Evolutionary conservation across 2,329 filamentous ascomycete species (phyloP).

Genomic region (Pseudofabraea citricarpa): DNA sequence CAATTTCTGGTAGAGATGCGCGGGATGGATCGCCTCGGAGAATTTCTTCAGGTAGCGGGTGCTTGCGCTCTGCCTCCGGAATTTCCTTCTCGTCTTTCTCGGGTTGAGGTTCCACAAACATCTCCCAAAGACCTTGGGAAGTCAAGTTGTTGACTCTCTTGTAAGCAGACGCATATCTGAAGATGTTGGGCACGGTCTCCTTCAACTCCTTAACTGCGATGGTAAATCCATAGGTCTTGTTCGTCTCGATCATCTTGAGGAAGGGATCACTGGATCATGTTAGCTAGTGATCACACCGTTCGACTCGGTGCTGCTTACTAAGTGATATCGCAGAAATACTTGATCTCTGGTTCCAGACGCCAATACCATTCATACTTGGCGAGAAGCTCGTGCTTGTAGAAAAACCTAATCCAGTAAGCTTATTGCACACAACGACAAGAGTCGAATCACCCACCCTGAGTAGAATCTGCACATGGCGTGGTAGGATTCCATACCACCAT

Average conservation of each 20-base stretch:
- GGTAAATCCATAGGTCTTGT: constrained; percentile 98
- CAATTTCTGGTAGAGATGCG: constrained; percentile 71
- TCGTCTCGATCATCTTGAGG: constrained; percentile 84
- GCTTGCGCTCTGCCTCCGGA: constrained; percentile 60
- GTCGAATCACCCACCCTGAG: constrained; percentile 64
- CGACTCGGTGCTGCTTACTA: constrained; percentile 57
- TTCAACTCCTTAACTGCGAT: constrained; percentile 97
- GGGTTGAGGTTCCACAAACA: constrained; percentile 82
- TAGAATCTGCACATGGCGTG: constrained; percentile 99
- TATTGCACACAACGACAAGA: not conserved
- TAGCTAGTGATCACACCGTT: constrained; percentile 18
- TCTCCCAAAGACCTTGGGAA: constrained; percentile 94
- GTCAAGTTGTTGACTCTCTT: constrained; percentile 87
- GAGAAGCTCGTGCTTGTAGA: constrained; percentile 93
- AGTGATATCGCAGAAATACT: constrained; percentile 99
- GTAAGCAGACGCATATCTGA: constrained; percentile 97
- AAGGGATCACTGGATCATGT: constrained; percentile 73
- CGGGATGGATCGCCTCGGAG: constrained; percentile 68
- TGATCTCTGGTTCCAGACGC: constrained; percentile 98
- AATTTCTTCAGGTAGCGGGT: constrained; percentile 74
- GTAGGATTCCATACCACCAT: constrained; percentile 97
- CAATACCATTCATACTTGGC: constrained; percentile 99
- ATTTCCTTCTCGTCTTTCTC: constrained; percentile 49
- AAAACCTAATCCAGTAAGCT: constrained; percentile 56
- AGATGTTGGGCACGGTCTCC: constrained; percentile 97